Base-by-base conservation (phyloP, 257 asterid species). In the Solanum okadae region DNA sequence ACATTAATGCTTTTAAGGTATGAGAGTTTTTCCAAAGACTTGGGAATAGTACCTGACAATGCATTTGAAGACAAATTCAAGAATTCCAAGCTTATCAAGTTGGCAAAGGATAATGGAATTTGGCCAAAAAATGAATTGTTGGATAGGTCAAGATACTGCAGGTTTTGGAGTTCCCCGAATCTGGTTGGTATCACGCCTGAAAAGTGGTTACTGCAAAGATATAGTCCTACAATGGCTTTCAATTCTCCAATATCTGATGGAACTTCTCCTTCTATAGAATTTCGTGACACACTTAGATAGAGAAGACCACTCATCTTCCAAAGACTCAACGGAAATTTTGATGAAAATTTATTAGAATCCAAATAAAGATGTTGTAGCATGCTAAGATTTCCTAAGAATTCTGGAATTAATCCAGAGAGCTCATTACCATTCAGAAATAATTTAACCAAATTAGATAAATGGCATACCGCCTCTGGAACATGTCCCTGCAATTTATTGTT, bases 241-340 rank as follows among this genome's bases (percentile, higher is more conserved):
- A 5, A 10, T 67, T 1, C 73, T 67, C 73, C 34, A 11, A 12
- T 25, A 67, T 67, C 73, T 5, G 4, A 1, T 11, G 34, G 4
- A 67, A 67, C 4, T 5, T 27, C 34, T 67, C 34, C 35, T 20
- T 25, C 23, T 5, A 2, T 27, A 1, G 86, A 76, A 81, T 90
- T 91, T 12, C 11, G 72, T 15, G 93, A 89, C 70, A 90, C 31
- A 20, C 82, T 81, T 52, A 92, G 37, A 56, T n/a, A 5, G 88
- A 90, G 75, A 46, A 92, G 87, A 67, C 79, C 77, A 35, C 27
- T 88, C 10, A 90, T 70, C 9, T 87, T 88, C 94, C 94, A 90
- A 75, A 93, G 61, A 33, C 85, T 49, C 5, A 35, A 14, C 2
- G 95, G 92, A 61, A 93, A 9, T 4, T 40, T 83, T 3, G 92